phyloP scores from a whole-genome alignment of 768 basidiomycete genomes.

The Lactifluus volemus region DNA sequence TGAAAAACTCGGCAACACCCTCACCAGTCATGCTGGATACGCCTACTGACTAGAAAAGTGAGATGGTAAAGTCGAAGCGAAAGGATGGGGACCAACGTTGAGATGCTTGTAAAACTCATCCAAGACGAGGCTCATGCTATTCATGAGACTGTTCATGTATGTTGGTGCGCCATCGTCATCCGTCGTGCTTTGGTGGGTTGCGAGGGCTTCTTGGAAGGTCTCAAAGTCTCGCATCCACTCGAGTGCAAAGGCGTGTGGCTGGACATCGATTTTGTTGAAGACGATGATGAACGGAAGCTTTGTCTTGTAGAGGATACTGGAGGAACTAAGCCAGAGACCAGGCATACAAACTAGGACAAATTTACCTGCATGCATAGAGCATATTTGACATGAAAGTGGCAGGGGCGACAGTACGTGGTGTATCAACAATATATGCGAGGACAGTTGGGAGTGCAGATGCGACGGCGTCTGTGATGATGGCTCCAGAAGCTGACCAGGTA shows the following conservation, averaged over 20 bases:
- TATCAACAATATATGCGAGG: constrained; percentile 96
- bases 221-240: constrained; percentile 99
- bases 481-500: constrained; percentile 98
- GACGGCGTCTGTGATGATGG: constrained; percentile 96
- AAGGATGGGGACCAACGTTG: constrained; percentile 45
- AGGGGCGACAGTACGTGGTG: constrained; percentile 86
- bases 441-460: constrained; percentile 91
- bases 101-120: constrained; percentile 98
- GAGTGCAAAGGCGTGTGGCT: constrained; percentile 81
- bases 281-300: constrained; percentile 95
- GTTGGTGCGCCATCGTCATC: constrained; percentile 87
- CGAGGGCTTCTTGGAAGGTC: constrained; percentile 82
- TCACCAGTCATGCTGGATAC: constrained; percentile 96
- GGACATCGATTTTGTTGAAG: constrained; percentile 97
- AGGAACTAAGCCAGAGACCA: background rate
- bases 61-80: background rate
- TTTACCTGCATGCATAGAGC: constrained; percentile 95
- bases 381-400: constrained; percentile 99
- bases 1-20: constrained; percentile 86
- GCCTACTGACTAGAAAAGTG: constrained; percentile 65
- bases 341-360: background rate
- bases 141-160: constrained; percentile 99
- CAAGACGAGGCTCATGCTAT: constrained; percentile 95
- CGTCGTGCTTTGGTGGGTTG: constrained; percentile 53
- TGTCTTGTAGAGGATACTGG: constrained; percentile 94